Conservation (phyloP, 805 yeast genomes). For the Cyberlindnera xylosilytica region DNA sequence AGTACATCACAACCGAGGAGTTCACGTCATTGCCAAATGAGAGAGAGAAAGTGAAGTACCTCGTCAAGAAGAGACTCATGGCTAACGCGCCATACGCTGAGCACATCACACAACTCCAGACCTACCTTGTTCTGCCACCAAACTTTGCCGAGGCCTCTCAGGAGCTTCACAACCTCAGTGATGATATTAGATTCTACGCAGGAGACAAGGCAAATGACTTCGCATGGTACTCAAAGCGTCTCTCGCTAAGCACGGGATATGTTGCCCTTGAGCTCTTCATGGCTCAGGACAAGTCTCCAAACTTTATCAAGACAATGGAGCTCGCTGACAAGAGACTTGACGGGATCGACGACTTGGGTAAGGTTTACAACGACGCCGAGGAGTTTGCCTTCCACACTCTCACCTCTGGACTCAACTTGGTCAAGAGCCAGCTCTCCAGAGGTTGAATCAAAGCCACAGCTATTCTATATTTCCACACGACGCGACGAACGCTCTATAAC, state of each 20-base stretch:
- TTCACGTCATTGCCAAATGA: conserved; percentile 33
- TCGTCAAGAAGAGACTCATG: conserved; percentile 45
- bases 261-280: conserved; percentile 75
- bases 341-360: conserved; percentile 52
- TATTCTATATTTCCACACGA: neutral
- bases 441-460: conserved; percentile 37
- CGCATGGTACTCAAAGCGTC: conserved; percentile 90
- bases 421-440: conserved; percentile 65
- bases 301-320: conserved; percentile 53
- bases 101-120: conserved; percentile 39
- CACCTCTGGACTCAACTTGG: conserved; percentile 62
- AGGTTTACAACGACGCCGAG: conserved; percentile 58
- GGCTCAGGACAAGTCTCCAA: conserved; percentile 67
- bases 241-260: conserved; percentile 65
- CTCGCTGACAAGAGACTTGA: conserved; percentile 62
- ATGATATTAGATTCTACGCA: conserved; percentile 77
- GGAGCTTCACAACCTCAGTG: conserved; percentile 73
- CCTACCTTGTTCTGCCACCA: conserved; percentile 62
- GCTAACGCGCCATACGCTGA: conserved; percentile 38
- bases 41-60: conserved; percentile 40
- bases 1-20: conserved; percentile 30
- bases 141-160: conserved; percentile 54
- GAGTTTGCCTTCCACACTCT: conserved; percentile 68
- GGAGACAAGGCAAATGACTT: conserved; percentile 79
- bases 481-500: too few species aligned